Evolutionary conservation across 2,329 filamentous ascomycete genomes (phyloP).

Genomic region (Ophiostoma ips): DNA sequence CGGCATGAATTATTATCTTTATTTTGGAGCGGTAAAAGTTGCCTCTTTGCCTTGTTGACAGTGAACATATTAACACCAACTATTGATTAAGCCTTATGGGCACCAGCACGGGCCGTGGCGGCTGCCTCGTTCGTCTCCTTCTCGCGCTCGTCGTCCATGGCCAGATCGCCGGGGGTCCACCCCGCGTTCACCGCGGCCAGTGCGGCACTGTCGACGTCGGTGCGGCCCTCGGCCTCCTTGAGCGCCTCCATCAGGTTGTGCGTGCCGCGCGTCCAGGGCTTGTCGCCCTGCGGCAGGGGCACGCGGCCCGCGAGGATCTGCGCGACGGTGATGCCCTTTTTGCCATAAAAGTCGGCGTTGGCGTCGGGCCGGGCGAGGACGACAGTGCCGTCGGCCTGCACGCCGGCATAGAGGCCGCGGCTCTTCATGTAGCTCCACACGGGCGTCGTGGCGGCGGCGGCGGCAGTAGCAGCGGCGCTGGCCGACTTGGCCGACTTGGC

Average conservation of each 20-base stretch:
- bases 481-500: slow-evolving; percentile 25
- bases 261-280: slow-evolving; percentile 7
- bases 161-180: neutral
- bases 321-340: slow-evolving; percentile 29
- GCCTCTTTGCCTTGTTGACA: too few relatives aligned
- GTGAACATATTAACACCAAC: too few relatives aligned
- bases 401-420: slow-evolving; percentile 73
- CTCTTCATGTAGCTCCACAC: slow-evolving; percentile 70
- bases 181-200: neutral
- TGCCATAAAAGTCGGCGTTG: slow-evolving; percentile 73
- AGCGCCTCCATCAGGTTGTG: slow-evolving; percentile 15
- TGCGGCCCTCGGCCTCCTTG: slow-evolving; percentile 18
- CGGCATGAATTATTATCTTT: too few relatives aligned
- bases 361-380: slow-evolving; percentile 75
- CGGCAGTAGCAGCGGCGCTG: too few relatives aligned
- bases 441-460: slow-evolving; percentile 23
- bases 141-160: neutral
- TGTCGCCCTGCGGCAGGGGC: slow-evolving; percentile 3
- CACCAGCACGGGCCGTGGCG: too few relatives aligned
- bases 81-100: too few relatives aligned
- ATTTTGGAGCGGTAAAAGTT: too few relatives aligned
- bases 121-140: neutral
- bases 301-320: slow-evolving; percentile 35
- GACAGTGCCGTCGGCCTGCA: slow-evolving; percentile 77
- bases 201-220: neutral